phyloP scores from a whole-genome alignment of 768 basidiomycete genomes.

The Hypholoma fasciculare region DNA sequence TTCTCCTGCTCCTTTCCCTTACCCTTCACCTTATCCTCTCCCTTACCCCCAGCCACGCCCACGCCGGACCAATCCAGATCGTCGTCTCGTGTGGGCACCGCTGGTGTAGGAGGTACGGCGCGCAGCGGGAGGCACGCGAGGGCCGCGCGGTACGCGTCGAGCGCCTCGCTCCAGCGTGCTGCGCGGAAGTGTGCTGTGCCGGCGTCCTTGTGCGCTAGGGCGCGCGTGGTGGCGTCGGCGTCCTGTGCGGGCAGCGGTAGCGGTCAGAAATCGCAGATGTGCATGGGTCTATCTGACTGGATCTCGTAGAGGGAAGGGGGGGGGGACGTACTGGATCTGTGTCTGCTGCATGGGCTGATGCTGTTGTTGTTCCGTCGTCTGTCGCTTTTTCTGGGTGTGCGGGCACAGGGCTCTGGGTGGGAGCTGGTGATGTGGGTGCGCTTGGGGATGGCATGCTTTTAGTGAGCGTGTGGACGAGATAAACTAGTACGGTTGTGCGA shows the following conservation, averaged over 20 bases:
- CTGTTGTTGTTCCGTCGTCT: too few relatives aligned
- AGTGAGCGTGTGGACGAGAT: too few relatives aligned
- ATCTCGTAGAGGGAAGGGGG: too few relatives aligned
- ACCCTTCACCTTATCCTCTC: neutral
- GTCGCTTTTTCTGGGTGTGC: too few relatives aligned
- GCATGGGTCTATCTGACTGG: neutral
- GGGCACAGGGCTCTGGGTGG: too few relatives aligned
- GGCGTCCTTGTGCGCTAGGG: constrained; percentile 57
- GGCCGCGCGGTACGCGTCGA: constrained; percentile 67
- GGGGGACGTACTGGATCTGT: too few relatives aligned
- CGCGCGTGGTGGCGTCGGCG: neutral
- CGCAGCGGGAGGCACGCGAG: constrained; percentile 65
- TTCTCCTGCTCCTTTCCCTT: neutral
- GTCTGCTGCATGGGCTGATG: too few relatives aligned
- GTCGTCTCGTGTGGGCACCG: constrained; percentile 12
- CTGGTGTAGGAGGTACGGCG: constrained; percentile 9
- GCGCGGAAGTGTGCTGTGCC: constrained; percentile 77
- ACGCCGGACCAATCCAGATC: constrained; percentile 9
- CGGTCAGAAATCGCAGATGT: neutral
- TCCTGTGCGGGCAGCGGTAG: neutral
- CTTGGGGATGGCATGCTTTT: too few relatives aligned
- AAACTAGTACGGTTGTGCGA: too few relatives aligned
- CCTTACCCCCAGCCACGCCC: neutral
- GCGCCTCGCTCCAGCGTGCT: constrained; percentile 66
- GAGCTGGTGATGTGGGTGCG: too few relatives aligned